Conservation (phyloP, 2,329 filamentous ascomycete species). For the Ophiostoma sp. region DNA sequence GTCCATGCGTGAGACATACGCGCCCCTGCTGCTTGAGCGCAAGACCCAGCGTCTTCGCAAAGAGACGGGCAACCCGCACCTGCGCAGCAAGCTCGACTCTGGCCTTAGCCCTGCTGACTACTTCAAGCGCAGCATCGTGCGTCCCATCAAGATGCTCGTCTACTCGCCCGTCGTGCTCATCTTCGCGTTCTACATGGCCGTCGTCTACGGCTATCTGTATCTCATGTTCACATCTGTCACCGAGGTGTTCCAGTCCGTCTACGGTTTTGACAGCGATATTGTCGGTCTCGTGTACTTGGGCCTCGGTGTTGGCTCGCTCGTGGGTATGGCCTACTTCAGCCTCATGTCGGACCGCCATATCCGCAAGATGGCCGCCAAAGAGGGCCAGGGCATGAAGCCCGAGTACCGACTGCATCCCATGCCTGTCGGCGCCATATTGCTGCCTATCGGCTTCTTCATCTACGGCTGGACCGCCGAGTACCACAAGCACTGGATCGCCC, state of each 20-base stretch:
- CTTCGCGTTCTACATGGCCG: slow-evolving; percentile 43
- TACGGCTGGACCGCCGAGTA: slow-evolving; percentile 44
- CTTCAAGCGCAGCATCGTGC: slow-evolving; percentile 39
- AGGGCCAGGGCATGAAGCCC: slow-evolving; percentile 32
- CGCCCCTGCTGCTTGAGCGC: slow-evolving; percentile 35
- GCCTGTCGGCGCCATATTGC: slow-evolving; percentile 36
- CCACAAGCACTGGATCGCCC: slow-evolving; percentile 42
- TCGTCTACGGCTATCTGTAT: slow-evolving; percentile 47
- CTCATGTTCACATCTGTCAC: slow-evolving; percentile 47
- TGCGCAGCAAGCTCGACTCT: slow-evolving; percentile 49
- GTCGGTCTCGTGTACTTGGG: slow-evolving; percentile 38
- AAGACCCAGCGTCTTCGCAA: slow-evolving; percentile 44
- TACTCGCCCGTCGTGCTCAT: slow-evolving; percentile 50
- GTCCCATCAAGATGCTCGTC: slow-evolving; percentile 47
- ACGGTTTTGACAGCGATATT: slow-evolving; percentile 33
- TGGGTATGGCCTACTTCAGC: slow-evolving; percentile 47
- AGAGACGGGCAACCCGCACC: slow-evolving; percentile 48
- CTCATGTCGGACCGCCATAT: slow-evolving; percentile 43
- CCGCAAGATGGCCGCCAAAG: slow-evolving; percentile 36
- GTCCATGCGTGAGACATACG: slow-evolving; percentile 45
- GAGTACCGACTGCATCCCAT: slow-evolving; percentile 43
- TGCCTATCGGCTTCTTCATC: slow-evolving; percentile 41
- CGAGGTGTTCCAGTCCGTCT: slow-evolving; percentile 39
- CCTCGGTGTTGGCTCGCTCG: slow-evolving; percentile 32
- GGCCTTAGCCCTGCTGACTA: slow-evolving; percentile 29